Evolutionary conservation across 371 early-diverging fungal species (phyloP).

Genomic region (Mortierella sp.): DNA sequence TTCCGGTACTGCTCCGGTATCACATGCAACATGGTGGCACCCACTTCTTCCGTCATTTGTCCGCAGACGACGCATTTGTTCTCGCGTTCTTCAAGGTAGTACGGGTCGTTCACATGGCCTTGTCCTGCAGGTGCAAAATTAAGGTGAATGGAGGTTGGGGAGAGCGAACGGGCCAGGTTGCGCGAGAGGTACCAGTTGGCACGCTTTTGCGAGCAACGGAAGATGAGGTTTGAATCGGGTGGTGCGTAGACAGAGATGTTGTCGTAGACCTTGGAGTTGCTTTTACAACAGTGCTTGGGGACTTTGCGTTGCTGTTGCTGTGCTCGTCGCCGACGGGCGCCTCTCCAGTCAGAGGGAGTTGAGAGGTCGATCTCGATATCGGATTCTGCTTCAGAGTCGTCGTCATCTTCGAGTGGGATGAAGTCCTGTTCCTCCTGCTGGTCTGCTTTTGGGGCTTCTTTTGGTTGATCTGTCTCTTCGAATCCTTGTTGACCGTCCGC

Average conservation of each 20-base stretch:
- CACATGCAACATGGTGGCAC: slow-evolving; percentile 51
- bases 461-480: not conserved
- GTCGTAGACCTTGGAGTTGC: slow-evolving; percentile 44
- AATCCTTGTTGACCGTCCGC: too few relatives aligned
- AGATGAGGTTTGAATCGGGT: slow-evolving; percentile 47
- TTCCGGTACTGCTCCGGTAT: slow-evolving; percentile 55
- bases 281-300: slow-evolving; percentile 41
- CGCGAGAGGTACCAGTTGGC: slow-evolving; percentile 54
- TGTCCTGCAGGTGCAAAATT: slow-evolving; percentile 52
- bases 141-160: slow-evolving; percentile 49
- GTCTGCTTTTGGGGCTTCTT: not conserved
- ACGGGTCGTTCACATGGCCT: slow-evolving; percentile 38
- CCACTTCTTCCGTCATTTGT: slow-evolving; percentile 22
- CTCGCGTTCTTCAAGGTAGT: slow-evolving; percentile 51
- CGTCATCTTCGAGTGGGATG: slow-evolving; percentile 16
- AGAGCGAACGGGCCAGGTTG: slow-evolving; percentile 36
- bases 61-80: slow-evolving; percentile 54
- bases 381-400: slow-evolving; percentile 25
- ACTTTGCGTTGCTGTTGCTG: slow-evolving; percentile 20
- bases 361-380: slow-evolving; percentile 41
- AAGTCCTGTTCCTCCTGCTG: slow-evolving; percentile 11
- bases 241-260: slow-evolving; percentile 53
- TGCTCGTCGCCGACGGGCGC: not conserved
- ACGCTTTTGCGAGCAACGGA: slow-evolving; percentile 46
- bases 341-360: too few relatives aligned